Conservation (phyloP, 495 filamentous ascomycete species). For the Talaromyces thailandensis region DNA sequence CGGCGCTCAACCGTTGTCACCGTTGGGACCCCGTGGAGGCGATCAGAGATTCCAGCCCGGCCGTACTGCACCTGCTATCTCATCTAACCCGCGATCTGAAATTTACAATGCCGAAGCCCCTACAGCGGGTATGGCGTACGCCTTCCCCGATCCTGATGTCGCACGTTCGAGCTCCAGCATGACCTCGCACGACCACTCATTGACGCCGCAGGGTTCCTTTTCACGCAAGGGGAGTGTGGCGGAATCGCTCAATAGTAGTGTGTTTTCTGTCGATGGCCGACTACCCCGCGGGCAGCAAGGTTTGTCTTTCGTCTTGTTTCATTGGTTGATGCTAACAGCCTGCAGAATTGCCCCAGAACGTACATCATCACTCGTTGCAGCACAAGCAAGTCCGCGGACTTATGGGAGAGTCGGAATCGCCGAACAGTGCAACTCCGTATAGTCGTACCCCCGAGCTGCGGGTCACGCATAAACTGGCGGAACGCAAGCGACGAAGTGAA, state of each 20-base stretch:
- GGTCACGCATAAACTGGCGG: conserved; percentile 90
- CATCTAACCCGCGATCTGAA: conserved; percentile 63
- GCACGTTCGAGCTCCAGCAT: conserved; percentile 42
- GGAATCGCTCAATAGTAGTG: conserved; percentile 63
- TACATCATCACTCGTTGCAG: conserved; percentile 71
- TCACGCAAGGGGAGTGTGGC: conserved; percentile 66
- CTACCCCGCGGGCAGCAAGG: conserved; percentile 64
- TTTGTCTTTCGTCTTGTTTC: conserved; percentile 12
- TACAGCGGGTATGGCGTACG: conserved; percentile 74
- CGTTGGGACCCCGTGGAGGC: conserved; percentile 36
- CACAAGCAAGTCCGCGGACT: conserved; percentile 62
- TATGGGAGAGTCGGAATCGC: conserved; percentile 49
- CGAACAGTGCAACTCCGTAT: conserved; percentile 62
- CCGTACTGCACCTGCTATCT: conserved; percentile 65
- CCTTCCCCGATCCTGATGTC: conserved; percentile 71
- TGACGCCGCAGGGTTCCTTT: conserved; percentile 21
- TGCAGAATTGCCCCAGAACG: conserved; percentile 35
- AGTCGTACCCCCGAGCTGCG: conserved; percentile 92
- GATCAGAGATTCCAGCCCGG: conserved; percentile 47
- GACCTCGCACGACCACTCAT: conserved; percentile 44
- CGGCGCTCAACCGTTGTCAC: conserved; percentile 39
- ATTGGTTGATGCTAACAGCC: conserved; percentile 9
- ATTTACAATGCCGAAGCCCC: conserved; percentile 75
- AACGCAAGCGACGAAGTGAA: conserved; percentile 90
- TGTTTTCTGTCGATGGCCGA: conserved; percentile 61